Conservation (phyloP, 2,329 filamentous ascomycete genomes). For the Leptographium flavum region DNA sequence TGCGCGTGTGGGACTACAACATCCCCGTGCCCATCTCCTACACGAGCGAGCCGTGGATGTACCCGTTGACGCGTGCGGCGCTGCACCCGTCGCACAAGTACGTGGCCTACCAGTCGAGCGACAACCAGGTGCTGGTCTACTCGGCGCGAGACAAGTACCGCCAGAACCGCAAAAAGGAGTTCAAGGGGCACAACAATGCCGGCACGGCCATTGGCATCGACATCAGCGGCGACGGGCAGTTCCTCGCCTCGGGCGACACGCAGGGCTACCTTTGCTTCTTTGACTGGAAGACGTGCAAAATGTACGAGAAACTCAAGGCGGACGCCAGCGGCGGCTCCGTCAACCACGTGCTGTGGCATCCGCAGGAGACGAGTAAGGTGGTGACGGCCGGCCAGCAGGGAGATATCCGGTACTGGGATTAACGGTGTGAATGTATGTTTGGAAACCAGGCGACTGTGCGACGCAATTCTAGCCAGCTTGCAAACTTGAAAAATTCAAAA, state of each 20-base stretch:
- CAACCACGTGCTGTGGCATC: slow-evolving; percentile 87
- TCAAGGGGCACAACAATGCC: slow-evolving; percentile 89
- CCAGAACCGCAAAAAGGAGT: slow-evolving; percentile 94
- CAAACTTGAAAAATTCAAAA: too few relatives aligned
- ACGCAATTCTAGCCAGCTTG: too few relatives aligned
- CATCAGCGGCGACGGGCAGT: slow-evolving; percentile 82
- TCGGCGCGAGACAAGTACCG: slow-evolving; percentile 89
- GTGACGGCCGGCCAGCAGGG: slow-evolving; percentile 83
- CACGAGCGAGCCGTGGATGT: slow-evolving; percentile 97
- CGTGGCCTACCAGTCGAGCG: slow-evolving; percentile 80
- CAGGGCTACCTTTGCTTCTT: slow-evolving; percentile 89
- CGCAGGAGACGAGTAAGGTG: slow-evolving; percentile 92
- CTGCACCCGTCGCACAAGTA: slow-evolving; percentile 85
- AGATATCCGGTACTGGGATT: slow-evolving; percentile 88
- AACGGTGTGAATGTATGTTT: slow-evolving; percentile 12
- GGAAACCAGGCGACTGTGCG: too few relatives aligned
- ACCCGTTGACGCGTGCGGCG: slow-evolving; percentile 75
- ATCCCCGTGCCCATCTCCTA: slow-evolving; percentile 98
- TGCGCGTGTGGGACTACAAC: slow-evolving; percentile 95
- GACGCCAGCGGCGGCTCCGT: slow-evolving; percentile 69
- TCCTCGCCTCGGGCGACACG: slow-evolving; percentile 74
- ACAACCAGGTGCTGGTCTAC: slow-evolving; percentile 96
- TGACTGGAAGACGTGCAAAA: slow-evolving; percentile 99
- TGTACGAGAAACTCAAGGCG: slow-evolving; percentile 92
- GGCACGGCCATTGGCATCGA: slow-evolving; percentile 85